Conservation (phyloP, 2,329 filamentous ascomycete genomes). For the Neonectria faginata region DNA sequence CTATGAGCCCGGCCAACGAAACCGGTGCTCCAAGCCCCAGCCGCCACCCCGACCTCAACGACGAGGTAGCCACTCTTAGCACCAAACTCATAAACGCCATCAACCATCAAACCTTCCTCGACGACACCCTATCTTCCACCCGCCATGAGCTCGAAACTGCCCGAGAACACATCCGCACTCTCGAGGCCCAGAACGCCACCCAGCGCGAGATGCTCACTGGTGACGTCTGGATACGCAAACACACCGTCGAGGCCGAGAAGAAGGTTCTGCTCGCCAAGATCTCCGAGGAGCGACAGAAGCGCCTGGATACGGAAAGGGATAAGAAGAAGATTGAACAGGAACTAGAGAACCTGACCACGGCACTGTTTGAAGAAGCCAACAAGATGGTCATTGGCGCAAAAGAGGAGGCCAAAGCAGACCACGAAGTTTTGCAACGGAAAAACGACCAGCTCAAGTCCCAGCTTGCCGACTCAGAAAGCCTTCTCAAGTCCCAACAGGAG, state of each 20-base stretch:
- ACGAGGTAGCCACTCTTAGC: slow-evolving; percentile 89
- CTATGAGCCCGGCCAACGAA: slow-evolving; percentile 59
- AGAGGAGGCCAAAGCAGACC: slow-evolving; percentile 87
- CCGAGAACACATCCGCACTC: slow-evolving; percentile 71
- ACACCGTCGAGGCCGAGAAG: slow-evolving; percentile 80
- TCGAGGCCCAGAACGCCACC: slow-evolving; percentile 75
- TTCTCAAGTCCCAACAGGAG: slow-evolving; percentile 91
- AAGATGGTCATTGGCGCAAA: slow-evolving; percentile 94
- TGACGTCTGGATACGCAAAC: slow-evolving; percentile 80
- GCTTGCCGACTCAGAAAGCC: slow-evolving; percentile 84
- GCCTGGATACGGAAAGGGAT: slow-evolving; percentile 76
- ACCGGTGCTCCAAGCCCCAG: slow-evolving; percentile 48
- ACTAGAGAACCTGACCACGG: slow-evolving; percentile 88
- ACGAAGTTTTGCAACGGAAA: slow-evolving; percentile 82
- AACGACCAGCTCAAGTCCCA: slow-evolving; percentile 90
- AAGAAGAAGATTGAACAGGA: slow-evolving; percentile 94
- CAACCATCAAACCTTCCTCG: slow-evolving; percentile 92
- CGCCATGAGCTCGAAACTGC: slow-evolving; percentile 85
- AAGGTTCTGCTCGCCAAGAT: slow-evolving; percentile 67
- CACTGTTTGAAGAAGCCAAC: slow-evolving; percentile 98
- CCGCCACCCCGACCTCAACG: slow-evolving; percentile 68
- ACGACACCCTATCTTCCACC: slow-evolving; percentile 86
- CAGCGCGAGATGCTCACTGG: slow-evolving; percentile 79
- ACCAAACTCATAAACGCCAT: slow-evolving; percentile 98
- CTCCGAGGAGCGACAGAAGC: slow-evolving; percentile 73